Conservation (phyloP, 2,329 filamentous ascomycete genomes). For the Aspergillus bombycis region DNA sequence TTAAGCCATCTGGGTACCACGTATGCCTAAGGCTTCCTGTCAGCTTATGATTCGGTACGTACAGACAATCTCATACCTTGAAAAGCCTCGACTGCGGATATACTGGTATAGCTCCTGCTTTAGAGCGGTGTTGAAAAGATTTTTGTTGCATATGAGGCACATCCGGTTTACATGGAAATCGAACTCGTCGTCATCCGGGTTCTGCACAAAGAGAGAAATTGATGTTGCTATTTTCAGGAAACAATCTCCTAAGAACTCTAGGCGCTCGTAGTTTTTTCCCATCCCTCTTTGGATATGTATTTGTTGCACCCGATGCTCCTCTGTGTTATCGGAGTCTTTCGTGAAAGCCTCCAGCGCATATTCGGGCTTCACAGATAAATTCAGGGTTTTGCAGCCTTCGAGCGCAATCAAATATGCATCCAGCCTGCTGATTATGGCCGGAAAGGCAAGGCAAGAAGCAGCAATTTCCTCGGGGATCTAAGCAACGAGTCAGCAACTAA, state of each 20-base stretch:
- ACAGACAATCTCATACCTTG: slow-evolving; percentile 52
- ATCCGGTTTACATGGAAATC: slow-evolving; percentile 90
- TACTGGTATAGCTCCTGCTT: slow-evolving; percentile 69
- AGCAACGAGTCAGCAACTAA: slow-evolving; percentile 20
- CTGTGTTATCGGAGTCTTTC: slow-evolving; percentile 85
- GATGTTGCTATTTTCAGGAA: slow-evolving; percentile 97
- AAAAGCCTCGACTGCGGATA: slow-evolving; percentile 81
- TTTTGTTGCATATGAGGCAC: slow-evolving; percentile 87
- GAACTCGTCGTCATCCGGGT: slow-evolving; percentile 79
- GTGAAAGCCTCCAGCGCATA: slow-evolving; percentile 88
- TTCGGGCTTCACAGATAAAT: slow-evolving; percentile 65
- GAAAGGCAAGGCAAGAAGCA: slow-evolving; percentile 73
- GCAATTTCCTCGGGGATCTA: slow-evolving; percentile 73
- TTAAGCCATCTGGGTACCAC: slow-evolving; percentile 86
- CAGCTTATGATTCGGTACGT: not conserved
- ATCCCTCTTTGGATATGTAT: slow-evolving; percentile 80
- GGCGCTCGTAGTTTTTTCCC: slow-evolving; percentile 91
- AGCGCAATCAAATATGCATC: slow-evolving; percentile 79
- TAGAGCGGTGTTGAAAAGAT: slow-evolving; percentile 77
- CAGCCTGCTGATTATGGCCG: slow-evolving; percentile 80
- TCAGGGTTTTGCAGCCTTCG: slow-evolving; percentile 71
- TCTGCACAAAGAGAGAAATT: slow-evolving; percentile 77
- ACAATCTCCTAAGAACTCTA: slow-evolving; percentile 91
- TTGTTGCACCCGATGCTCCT: slow-evolving; percentile 69
- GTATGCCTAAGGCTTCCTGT: slow-evolving; percentile 56